A percentile compares a stretch with the other conserved stretches of the same genome.
phyloP scores from a whole-genome alignment of 495 filamentous ascomycete genomes.

The Penicillium paxilli region DNA sequence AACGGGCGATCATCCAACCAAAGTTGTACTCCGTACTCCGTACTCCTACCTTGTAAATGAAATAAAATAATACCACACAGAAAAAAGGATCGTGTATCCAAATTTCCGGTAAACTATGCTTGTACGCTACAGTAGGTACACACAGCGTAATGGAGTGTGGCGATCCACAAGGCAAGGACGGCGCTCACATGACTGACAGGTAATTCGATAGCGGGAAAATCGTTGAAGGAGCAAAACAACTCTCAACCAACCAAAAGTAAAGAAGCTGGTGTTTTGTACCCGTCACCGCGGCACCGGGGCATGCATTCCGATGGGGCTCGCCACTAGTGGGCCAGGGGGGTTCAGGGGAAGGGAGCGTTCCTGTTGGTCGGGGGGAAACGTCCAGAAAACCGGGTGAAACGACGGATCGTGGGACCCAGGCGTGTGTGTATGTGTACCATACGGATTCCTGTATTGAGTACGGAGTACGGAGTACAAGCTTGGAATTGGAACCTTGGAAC shows the following conservation, averaged over 20 bases:
- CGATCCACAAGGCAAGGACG: not conserved
- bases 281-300: constrained; percentile 44
- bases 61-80: not conserved
- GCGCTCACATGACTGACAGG: constrained; percentile 35
- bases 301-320: constrained; percentile 36
- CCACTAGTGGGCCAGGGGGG: constrained; percentile 16
- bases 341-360: constrained; percentile 12
- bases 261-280: constrained; percentile 26
- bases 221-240: constrained; percentile 16
- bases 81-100: not conserved
- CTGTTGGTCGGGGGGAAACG: constrained; percentile 20
- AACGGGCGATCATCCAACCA: not conserved
- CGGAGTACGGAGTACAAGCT: not conserved
- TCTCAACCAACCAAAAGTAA: constrained; percentile 11
- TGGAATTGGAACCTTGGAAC: not conserved
- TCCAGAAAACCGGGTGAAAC: constrained; percentile 19
- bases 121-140: not conserved
- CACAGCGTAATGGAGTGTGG: not conserved
- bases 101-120: not conserved
- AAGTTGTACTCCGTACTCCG: no score
- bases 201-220: constrained; percentile 30
- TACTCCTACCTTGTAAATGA: no score
- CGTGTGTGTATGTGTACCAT: no score
- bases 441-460: constrained; percentile 1
- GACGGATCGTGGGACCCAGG: not conserved